A percentile compares a stretch with the other conserved stretches of the same genome.
Conservation (phyloP, 2,329 filamentous ascomycete genomes). For the Cryphonectria carpinicola region DNA sequence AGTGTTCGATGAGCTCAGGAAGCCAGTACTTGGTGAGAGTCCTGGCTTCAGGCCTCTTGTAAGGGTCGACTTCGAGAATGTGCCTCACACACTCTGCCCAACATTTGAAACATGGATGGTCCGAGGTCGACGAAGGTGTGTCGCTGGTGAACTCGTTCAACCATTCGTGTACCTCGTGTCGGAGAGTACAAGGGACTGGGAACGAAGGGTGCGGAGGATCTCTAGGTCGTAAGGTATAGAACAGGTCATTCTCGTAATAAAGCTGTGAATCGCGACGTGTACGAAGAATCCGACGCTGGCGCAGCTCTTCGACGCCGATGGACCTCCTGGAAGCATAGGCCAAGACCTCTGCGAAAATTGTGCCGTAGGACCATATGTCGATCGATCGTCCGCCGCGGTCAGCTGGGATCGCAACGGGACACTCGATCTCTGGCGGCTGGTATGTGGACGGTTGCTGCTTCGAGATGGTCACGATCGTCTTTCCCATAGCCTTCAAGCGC, state of each 20-base stretch:
- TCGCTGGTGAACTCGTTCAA: conserved; percentile 4
- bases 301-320: conserved; percentile 1
- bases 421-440: conserved; percentile 25
- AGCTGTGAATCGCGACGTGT: neutral
- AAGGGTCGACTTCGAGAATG: conserved; percentile 17
- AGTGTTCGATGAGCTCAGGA: neutral
- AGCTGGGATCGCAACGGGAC: neutral
- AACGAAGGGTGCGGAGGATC: neutral
- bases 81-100: conserved; percentile 19
- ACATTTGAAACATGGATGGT: conserved; percentile 14
- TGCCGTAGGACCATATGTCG: conserved; percentile 27
- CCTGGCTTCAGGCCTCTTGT: conserved; percentile 8
- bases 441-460: conserved; percentile 16
- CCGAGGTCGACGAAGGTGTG: neutral
- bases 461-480: conserved; percentile 12
- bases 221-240: conserved; percentile 10
- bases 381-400: neutral
- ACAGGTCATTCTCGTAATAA: conserved; percentile 14
- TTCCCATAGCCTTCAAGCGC: conserved; percentile 11
- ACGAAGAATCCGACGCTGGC: neutral
- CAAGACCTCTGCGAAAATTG: conserved; percentile 26
- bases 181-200: neutral
- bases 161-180: conserved; percentile 10
- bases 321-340: conserved; percentile 16
- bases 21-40: conserved; percentile 14